Base-by-base conservation (phyloP, 805 yeast species). In the Blastobotrys mokoenaii region DNA sequence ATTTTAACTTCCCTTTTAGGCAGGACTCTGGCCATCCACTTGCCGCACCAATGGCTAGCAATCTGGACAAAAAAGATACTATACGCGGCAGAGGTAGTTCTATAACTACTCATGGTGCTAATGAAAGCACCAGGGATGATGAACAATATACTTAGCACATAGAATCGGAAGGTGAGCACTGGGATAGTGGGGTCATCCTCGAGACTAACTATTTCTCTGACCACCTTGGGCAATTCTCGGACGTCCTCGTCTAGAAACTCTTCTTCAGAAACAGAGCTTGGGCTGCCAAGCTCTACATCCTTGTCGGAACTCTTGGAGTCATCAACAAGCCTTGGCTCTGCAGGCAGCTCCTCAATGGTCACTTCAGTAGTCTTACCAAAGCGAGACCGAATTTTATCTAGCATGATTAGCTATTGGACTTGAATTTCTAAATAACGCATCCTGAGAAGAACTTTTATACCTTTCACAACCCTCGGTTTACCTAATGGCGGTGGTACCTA, bases 21-120 rank as follows among this genome's bases (percentile, higher is more conserved):
- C 29, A 76, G 47, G 38, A 65, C 47, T 17, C 31, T 46, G 9
- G 49, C 49, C 25, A 46, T 15, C 46, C 46, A 46, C 22, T 42
- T 46, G n/a, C 38, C 53, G 57, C 37, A 68, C 71, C 61, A 69
- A 64, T 1, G 69, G 51, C 43, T 63, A 61, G 44, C 88, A 88
- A 27, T 75, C 51, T 3, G 85, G 84, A 60, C 70, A 78, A 3
- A 82, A 69, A 53, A 82, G 63, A 46, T 81, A 68, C 51, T 81
- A 79, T 31, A 80, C 37, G 47, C 49, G 22, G 70, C 43, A 78
- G 81, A 38, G 72, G 68, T 16, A 76, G 63, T 22, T 73, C 66
- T 46, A 80, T 62, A 29, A 69, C 56, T 46, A 80, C 68, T 3
- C 73, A 56, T 5, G 86, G 86, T 68, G 59, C 77, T 77, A 60